phyloP scores from a whole-genome alignment of 495 filamentous ascomycete species.

The Aspergillus biplanus region DNA sequence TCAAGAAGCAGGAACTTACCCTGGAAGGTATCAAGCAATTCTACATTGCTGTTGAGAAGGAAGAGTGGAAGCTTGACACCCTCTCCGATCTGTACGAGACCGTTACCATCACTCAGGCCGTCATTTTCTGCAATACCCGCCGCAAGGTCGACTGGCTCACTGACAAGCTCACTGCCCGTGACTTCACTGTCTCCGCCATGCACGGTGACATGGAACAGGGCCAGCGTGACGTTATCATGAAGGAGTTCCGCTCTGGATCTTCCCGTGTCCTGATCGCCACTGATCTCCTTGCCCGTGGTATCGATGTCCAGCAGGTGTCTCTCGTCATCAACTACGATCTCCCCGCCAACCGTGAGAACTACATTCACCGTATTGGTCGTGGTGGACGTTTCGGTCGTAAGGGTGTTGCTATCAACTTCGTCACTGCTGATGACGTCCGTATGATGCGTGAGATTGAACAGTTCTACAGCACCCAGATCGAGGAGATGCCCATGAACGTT shows the following conservation, averaged over 20 bases:
- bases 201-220: constrained; percentile 98
- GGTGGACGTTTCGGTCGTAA: constrained; percentile 99
- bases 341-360: constrained; percentile 98
- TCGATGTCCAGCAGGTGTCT: constrained; percentile 99
- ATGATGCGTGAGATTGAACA: constrained; percentile 97
- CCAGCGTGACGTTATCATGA: constrained; percentile 99
- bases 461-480: constrained; percentile 67
- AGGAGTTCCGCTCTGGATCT: constrained; percentile 97
- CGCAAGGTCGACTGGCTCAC: constrained; percentile 99
- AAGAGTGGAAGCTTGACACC: constrained; percentile 99
- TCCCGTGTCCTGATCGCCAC: constrained; percentile 98
- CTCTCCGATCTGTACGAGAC: constrained; percentile 99
- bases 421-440: constrained; percentile 97
- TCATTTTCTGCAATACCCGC: constrained; percentile 99
- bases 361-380: constrained; percentile 99
- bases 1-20: constrained; percentile 99
- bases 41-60: constrained; percentile 99
- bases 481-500: constrained; percentile 68
- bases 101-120: constrained; percentile 97
- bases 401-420: constrained; percentile 99
- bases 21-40: constrained; percentile 99
- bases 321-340: constrained; percentile 99
- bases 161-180: constrained; percentile 95
- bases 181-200: constrained; percentile 99
- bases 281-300: constrained; percentile 96